phyloP scores from a whole-genome alignment of 2,329 filamentous ascomycete species.

The Xylariaceae sp. region DNA sequence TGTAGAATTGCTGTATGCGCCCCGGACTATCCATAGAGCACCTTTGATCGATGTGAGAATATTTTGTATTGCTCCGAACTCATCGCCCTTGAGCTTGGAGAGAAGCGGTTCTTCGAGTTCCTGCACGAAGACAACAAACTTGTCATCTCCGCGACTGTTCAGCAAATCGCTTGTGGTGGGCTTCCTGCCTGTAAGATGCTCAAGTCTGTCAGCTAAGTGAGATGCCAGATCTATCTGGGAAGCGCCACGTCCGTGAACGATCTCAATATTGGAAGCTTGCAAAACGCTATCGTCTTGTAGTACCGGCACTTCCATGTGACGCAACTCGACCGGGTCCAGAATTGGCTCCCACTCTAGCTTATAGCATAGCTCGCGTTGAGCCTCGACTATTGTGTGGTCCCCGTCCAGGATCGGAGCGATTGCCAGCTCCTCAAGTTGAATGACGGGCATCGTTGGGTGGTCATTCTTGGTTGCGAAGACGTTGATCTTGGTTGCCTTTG shows the following conservation, averaged over 20 bases:
- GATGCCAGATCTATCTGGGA: slow-evolving; percentile 34
- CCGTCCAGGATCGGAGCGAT: slow-evolving; percentile 42
- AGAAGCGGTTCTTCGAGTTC: slow-evolving; percentile 46
- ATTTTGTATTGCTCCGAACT: slow-evolving; percentile 37
- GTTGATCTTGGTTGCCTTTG: slow-evolving; percentile 36
- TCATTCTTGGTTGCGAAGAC: slow-evolving; percentile 35
- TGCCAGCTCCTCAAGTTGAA: slow-evolving; percentile 37
- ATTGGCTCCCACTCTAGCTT: slow-evolving; percentile 46
- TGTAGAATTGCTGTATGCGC: slow-evolving; percentile 33
- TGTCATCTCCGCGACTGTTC: slow-evolving; percentile 31
- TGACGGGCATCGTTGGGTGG: slow-evolving; percentile 32
- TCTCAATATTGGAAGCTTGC: slow-evolving; percentile 34
- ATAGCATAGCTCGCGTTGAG: slow-evolving; percentile 44
- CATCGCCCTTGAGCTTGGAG: slow-evolving; percentile 35
- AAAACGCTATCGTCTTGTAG: slow-evolving; percentile 15
- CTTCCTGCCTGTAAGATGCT: slow-evolving; percentile 32
- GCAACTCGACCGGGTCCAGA: slow-evolving; percentile 23
- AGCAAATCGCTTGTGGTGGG: slow-evolving; percentile 33
- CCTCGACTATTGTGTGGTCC: slow-evolving; percentile 28
- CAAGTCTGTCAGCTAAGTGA: slow-evolving; percentile 33
- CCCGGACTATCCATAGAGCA: slow-evolving; percentile 37
- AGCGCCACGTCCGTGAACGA: slow-evolving; percentile 36
- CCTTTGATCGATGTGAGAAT: slow-evolving; percentile 30
- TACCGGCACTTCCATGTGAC: slow-evolving; percentile 12
- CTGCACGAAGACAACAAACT: slow-evolving; percentile 41